Base-by-base conservation (phyloP, 371 early-diverging fungal genomes). In the Mortierella sp. region DNA sequence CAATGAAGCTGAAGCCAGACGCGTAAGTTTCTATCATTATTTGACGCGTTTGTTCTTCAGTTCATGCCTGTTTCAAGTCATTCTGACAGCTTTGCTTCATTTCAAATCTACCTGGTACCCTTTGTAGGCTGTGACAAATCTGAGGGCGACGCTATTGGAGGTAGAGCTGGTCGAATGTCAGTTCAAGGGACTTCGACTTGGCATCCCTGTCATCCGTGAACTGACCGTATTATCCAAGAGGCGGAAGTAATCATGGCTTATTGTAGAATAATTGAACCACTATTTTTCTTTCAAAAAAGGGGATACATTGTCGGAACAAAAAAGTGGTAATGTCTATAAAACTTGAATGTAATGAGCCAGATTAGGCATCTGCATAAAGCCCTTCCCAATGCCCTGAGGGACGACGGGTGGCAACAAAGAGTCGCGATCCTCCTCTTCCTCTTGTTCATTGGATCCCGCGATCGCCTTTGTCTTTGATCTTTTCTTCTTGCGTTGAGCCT, bases 291-390 rank as follows among this genome's bases (percentile, higher is more conserved):
- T 57, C 14, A 16, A 31, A 61, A 61, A 61, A 19, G 13, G 16
- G 9, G 34, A 37, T 64, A 21, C 40, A 67, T 24, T 28, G 54
- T 8, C 4, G 5, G 16, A 67, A 24, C 40, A 40, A 40, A 34
- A 40, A 0, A 24, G 40, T 37, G 19, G 43, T 40, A 10, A 11
- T 9, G 43, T 73, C 59, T 82, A 79, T 24, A 71, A 73, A 26
- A 86, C 77, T 64, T 86, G 86, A 69, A 86, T 74, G 71, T 81
- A 86, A 55, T 86, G 86, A 3, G 86, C 82, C 69, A 86, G 34
- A 34, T 86, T 86, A 1, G 86, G 86, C 86, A 86, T 86, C 67
- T 86, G 86, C 79, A 86, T 77, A 48, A 86, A 86, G 1, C 86
- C 86, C 31, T 86, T 86, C 8, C 86, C 86, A 67, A 81, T 73